Evolutionary conservation across 2,329 filamentous ascomycete genomes (phyloP), one percentile per base, ranked within the genome.

Genomic region (Lachnellula arida): DNA sequence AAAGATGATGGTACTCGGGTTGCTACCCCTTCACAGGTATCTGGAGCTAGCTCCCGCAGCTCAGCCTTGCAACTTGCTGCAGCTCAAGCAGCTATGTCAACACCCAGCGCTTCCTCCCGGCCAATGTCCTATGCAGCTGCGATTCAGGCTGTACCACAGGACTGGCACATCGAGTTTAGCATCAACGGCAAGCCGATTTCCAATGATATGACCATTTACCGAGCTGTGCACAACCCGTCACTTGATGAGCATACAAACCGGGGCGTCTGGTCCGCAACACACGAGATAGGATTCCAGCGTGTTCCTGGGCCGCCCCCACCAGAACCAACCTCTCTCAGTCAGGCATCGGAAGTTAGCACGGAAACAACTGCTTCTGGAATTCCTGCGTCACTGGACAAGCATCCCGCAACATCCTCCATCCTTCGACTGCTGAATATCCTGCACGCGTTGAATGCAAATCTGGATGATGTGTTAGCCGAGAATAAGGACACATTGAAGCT

Each of bases 141-240:
- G 4, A 82, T 95, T 51, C 89, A 92, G 64, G 78, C 89, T 14
- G 78, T 84, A 0, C 90, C 92, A 1, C 88, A 95, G 68, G 92
- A 97, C 68, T 99, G 94, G 94, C 93, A 99, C 67, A 91, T 99
- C 58, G 90, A 97, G 68, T 99, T 99, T 73, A 92, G 84, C 63
- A 81, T 97, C 49, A 88, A 95, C 61, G 88, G 82, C 52, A 91
- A 91, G 70, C 81, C 88, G 1, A 88, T 99, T 56, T 80, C 89
- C 0, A 94, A 92, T 63, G 92, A 97, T 65, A 97, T 90, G 0
- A 99, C 94, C 0, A 93, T 99, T 54, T 99, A 97, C 68, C 87
- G 93, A 48, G 94, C 94, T 34, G 90, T 97, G 8, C 90, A 97
- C 67, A 48, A 74, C 69, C 54, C 67, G 71, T 78, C 82, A 49